Conservation (phyloP, 371 early-diverging fungal genomes). For the Mortierella sp. region DNA sequence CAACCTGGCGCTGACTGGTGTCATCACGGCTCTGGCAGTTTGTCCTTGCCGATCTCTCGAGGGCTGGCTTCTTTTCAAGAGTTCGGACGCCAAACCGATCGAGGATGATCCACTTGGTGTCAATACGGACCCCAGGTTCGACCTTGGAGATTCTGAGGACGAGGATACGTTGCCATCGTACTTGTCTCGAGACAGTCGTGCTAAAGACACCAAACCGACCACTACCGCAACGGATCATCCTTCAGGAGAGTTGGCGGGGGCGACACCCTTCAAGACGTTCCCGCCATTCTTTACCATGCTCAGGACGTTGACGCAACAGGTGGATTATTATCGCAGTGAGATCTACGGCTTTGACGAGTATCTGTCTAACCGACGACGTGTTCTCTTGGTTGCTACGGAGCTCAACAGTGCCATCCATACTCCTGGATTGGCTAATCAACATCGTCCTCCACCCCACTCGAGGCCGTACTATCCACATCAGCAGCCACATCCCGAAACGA, state of each 20-base stretch:
- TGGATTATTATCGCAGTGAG: constrained; percentile 75
- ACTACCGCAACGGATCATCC: constrained; percentile 3
- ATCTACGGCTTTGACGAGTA: constrained; percentile 65
- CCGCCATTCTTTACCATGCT: constrained; percentile 74
- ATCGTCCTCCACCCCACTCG: constrained; percentile 22
- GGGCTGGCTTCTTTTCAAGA: constrained; percentile 82
- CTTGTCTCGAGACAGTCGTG: constrained; percentile 15
- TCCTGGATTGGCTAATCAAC: constrained; percentile 21
- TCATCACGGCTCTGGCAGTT: constrained; percentile 81
- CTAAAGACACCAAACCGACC: constrained; percentile 12
- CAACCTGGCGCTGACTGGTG: constrained; percentile 91
- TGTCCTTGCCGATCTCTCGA: constrained; percentile 82
- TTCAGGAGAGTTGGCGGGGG: constrained; percentile 18
- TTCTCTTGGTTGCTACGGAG: constrained; percentile 59
- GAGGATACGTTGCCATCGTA: constrained; percentile 45
- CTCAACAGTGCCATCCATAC: constrained; percentile 55
- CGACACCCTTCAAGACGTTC: constrained; percentile 62
- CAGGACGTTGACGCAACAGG: constrained; percentile 70
- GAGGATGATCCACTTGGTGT: constrained; percentile 30
- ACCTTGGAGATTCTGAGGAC: constrained; percentile 48
- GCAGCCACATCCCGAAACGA: constrained; percentile 9
- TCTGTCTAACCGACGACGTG: constrained; percentile 65
- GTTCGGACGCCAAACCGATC: constrained; percentile 62
- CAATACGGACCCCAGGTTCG: constrained; percentile 15
- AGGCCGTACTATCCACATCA: constrained; percentile 23